These are phyloP conservation scores for Microsporum canis DNA, from an alignment of 2,329 filamentous ascomycete species.

Conservation along the genomic window DNA sequence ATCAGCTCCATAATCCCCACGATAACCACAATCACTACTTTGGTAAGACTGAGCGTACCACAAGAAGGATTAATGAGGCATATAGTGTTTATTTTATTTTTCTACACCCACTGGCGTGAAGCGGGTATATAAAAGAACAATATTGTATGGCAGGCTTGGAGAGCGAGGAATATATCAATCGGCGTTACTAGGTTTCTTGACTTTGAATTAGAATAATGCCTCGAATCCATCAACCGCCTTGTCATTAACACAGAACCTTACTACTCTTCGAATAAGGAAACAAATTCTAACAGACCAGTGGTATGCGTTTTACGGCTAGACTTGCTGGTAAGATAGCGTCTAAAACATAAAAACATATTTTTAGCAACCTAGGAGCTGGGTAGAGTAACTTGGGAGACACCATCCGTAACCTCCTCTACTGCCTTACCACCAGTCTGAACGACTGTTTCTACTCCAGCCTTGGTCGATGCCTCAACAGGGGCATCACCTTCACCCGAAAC, in stretches of 20 bases:
- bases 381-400: slow-evolving; percentile 33
- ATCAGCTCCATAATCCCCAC: background rate
- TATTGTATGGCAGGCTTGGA: background rate
- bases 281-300: background rate
- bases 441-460: slow-evolving; percentile 23
- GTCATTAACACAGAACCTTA: background rate
- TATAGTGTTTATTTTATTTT: background rate
- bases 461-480: slow-evolving; percentile 27
- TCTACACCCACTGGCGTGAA: background rate
- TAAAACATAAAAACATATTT: background rate
- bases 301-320: background rate
- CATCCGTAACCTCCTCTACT: slow-evolving; percentile 32
- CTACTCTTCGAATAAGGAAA: background rate
- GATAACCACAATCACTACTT: background rate
- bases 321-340: background rate
- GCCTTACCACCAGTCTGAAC: slow-evolving; percentile 23
- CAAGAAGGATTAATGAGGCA: background rate
- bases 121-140: background rate
- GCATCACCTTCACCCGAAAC: slow-evolving; percentile 2
- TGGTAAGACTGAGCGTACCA: background rate
- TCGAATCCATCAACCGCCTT: background rate
- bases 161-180: background rate
- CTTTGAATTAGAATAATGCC: background rate
- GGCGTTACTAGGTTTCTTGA: background rate
- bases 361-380: slow-evolving; percentile 25